Base-by-base conservation (phyloP, 2,329 filamentous ascomycete species). In the Exophiala alcalophila region DNA sequence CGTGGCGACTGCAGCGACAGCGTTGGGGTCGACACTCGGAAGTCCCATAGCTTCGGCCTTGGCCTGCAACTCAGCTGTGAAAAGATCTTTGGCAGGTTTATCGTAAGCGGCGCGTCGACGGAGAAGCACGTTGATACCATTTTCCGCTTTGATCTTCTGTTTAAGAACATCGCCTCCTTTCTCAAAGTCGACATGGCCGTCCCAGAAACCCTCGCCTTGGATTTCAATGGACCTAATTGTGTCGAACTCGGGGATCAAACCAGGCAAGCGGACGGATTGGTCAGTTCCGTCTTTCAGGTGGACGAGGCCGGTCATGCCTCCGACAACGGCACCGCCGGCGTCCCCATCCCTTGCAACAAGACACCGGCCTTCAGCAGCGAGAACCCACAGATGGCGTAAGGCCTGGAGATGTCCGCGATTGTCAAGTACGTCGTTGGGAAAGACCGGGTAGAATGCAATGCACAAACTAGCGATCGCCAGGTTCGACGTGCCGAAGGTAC, bases 331-430 rank as follows among this genome's bases (percentile, higher is more conserved):
- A 29, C 88, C 81, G 27, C 84, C 81, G 0, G 87, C 94, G 46
- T 92, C 82, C 3, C 92, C 78, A 55, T 98, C 92, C 49, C 91
- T 86, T 12, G 87, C 79, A 1, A 98, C 80, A 0, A 98, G 76
- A 60, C 91, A 97, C 37, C 94, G 80, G 7, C 88, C 80, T 58
- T 98, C 92, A 0, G 86, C 84, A 1, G 92, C 92, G 3, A 98
- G 74, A 8, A 95, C 91, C 92, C 92, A 98, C 59, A 98, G 86
- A 65, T 98, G 91, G 4, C 94, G 81, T 69, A 98, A 92, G 3
- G 94, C 92, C 68, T 98, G 92, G 4, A 98, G 74, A 58, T 98
- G 92, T 8, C 88, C 89, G 53, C 86, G 84, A 60, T 97, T 97
- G 67, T 98, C 92, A 58, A 94, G 84, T 2, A 97, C 86, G 20